These are phyloP conservation scores for Hypomontagnella submonticulosa DNA, from an alignment of 495 filamentous ascomycete species.

Conservation along the genomic window DNA sequence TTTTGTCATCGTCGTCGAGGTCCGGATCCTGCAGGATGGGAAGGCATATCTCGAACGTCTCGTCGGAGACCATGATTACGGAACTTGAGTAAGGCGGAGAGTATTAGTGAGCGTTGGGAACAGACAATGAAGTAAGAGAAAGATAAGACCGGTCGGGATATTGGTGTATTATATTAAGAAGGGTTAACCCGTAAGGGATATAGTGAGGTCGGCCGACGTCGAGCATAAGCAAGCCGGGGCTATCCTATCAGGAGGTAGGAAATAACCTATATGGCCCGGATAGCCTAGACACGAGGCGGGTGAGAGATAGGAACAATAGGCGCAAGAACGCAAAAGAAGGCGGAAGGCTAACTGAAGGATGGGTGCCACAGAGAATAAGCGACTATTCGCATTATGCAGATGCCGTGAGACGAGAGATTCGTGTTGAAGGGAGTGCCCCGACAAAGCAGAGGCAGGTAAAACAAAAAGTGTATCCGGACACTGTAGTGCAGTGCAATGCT, in stretches of 20 bases:
- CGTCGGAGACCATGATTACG: conserved; percentile 85
- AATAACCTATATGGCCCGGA: conserved; percentile 23
- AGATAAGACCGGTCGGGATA: conserved; percentile 11
- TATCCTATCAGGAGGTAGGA: conserved; percentile 24
- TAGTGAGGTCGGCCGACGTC: conserved; percentile 26
- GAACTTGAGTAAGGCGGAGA: conserved; percentile 30
- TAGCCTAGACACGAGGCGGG: conserved; percentile 31
- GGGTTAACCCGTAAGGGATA: conserved; percentile 18
- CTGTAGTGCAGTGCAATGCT: background rate
- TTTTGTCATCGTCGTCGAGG: conserved; percentile 94
- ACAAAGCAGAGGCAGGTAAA: conserved; percentile 24
- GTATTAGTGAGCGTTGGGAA: conserved; percentile 22
- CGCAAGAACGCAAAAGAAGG: conserved; percentile 33
- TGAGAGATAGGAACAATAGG: conserved; percentile 32
- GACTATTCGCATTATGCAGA: conserved; percentile 50
- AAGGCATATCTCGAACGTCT: conserved; percentile 89
- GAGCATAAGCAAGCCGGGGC: conserved; percentile 30
- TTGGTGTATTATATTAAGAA: conserved; percentile 27
- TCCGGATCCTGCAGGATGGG: conserved; percentile 83
- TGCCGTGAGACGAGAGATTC: conserved; percentile 48
- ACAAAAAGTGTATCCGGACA: conserved; percentile 6
- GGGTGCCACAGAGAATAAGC: conserved; percentile 50
- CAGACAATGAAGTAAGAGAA: conserved; percentile 11
- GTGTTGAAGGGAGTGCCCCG: conserved; percentile 30
- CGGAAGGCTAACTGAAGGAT: conserved; percentile 46